These are phyloP conservation scores for Coemansia sp. DNA, from an alignment of 192 early-diverging fungal genomes.

Conservation along the genomic window DNA sequence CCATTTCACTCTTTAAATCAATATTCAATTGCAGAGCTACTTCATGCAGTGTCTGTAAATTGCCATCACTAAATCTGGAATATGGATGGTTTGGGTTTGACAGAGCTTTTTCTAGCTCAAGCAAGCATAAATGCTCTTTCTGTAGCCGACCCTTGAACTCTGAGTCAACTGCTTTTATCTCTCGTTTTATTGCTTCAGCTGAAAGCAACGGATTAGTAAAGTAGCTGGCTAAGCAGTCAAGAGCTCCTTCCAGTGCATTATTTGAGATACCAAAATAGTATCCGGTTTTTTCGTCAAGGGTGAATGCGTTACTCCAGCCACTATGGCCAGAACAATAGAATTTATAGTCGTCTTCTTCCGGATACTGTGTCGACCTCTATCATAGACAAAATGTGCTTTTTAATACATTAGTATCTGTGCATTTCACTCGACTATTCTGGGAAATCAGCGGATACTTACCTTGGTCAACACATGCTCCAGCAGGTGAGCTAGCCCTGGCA, in stretches of 20 bases:
- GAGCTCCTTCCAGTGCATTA: slow-evolving; percentile 56
- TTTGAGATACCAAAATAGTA: slow-evolving; percentile 22
- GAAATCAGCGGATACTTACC: slow-evolving; percentile 8
- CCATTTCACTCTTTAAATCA: slow-evolving; percentile 73
- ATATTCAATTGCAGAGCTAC: slow-evolving; percentile 49
- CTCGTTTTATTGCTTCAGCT: slow-evolving; percentile 79
- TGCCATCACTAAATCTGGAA: slow-evolving; percentile 80
- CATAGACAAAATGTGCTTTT: too few relatives aligned
- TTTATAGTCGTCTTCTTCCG: too few relatives aligned
- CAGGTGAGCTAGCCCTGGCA: slow-evolving; percentile 71
- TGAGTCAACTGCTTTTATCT: slow-evolving; percentile 87
- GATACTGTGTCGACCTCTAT: slow-evolving; percentile 65
- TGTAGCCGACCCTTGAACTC: slow-evolving; percentile 87
- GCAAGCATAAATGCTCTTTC: slow-evolving; percentile 7
- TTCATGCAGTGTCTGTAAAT: slow-evolving; percentile 73
- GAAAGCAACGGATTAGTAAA: slow-evolving; percentile 84
- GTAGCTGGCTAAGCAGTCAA: slow-evolving; percentile 75
- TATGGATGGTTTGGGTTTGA: slow-evolving; percentile 69
- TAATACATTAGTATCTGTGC: not conserved
- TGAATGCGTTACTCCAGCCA: too few relatives aligned
- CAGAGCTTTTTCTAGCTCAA: not conserved
- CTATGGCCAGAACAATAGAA: too few relatives aligned
- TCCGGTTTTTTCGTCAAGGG: too few relatives aligned
- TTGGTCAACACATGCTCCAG: slow-evolving; percentile 70
- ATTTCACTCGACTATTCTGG: not conserved